Evolutionary conservation across 2,329 filamentous ascomycete species (phyloP), one percentile per base, ranked within the genome.

Genomic region (Acrodontium crateriforme): DNA sequence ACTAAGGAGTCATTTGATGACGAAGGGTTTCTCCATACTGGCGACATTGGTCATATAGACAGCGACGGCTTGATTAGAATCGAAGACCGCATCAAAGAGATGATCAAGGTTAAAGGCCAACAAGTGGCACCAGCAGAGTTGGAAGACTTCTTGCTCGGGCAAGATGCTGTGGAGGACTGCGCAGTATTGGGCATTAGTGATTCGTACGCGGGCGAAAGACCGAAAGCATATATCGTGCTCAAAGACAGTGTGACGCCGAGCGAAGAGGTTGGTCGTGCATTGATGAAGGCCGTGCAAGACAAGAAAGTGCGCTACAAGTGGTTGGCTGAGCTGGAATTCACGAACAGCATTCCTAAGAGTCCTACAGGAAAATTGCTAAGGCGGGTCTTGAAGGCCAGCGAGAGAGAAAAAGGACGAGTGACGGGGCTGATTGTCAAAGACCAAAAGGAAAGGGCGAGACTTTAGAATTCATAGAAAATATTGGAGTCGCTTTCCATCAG

Each of bases 311-410:
- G 67, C 14, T 71, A 78, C 50, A 80, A 80, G 55, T 72, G 69
- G 65, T 56, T 80, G 36, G 66, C 65, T 44, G 74, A 30, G 66
- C 55, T 78, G 3, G 68, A 72, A 48, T 78, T 78, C 37, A 57
- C 74, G 11, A 67, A 72, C 25, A 59, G 59, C 25, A 67, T 83
- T 14, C 78, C 78, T 9, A 82, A 82, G 62, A 78, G 69, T 45
- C 65, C 74, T 1, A 78, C 71, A 42, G 77, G 78, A 14, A 82
- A 82, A 65, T 74, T 82, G 30, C 50, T 82, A 44, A 59, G 75
- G 23, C 59, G 76, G 16, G 42, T 79, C 23, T 47, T 75, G 44
- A 65, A 60, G 38, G 38, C 30, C 36, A 52, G 47, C 33, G 59
- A 69, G 27, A 43, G 51, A 38, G 59, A 58, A 24, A 42, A 47